Evolutionary conservation across 371 early-diverging fungal species (phyloP).

Genomic region (Smittium mucronatum): DNA sequence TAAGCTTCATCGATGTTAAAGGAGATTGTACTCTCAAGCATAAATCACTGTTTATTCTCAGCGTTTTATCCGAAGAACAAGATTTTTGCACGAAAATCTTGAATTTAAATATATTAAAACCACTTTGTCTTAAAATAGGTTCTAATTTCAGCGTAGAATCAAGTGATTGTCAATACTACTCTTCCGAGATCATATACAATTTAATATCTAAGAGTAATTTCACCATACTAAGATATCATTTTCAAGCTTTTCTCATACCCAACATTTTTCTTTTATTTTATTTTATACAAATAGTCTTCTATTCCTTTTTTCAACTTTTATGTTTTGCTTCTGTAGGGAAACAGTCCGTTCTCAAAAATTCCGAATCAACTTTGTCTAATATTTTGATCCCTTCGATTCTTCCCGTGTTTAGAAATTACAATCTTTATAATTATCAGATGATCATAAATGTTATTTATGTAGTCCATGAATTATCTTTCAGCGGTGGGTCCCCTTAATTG

Average conservation of each 20-base stretch:
- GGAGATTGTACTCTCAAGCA: background rate
- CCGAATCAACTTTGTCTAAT: background rate
- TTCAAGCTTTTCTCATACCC: no score
- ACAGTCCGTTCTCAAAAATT: background rate
- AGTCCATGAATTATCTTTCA: constrained; percentile 2
- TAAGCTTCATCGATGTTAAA: background rate
- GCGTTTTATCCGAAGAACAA: background rate
- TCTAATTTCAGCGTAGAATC: background rate
- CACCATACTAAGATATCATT: no score
- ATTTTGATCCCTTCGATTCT: background rate
- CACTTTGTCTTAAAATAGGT: background rate
- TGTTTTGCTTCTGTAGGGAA: no score
- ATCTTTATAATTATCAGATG: background rate
- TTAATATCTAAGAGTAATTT: background rate
- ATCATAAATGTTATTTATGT: background rate
- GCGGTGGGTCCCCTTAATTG: background rate
- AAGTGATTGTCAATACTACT: background rate
- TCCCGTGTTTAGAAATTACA: background rate
- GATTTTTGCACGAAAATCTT: background rate
- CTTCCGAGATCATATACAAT: background rate
- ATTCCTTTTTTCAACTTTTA: background rate
- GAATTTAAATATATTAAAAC: background rate
- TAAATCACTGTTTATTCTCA: background rate
- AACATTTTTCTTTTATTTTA: no score
- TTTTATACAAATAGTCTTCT: no score